Conservation (phyloP, 345 rosid species). For the Rhodamnia argentea region DNA sequence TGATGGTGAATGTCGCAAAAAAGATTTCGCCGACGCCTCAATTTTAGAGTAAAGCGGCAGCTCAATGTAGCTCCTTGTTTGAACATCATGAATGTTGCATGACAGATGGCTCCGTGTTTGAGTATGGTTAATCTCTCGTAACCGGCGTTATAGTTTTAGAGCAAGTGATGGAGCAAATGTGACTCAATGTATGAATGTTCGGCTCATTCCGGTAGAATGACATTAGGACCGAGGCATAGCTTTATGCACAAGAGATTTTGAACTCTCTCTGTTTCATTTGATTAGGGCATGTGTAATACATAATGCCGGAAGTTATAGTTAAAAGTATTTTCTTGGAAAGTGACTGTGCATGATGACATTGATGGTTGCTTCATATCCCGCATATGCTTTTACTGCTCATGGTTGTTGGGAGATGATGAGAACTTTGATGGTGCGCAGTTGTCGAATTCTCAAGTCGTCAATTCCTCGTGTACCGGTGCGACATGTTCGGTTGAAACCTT, state of each 20-base stretch:
- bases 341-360: background rate
- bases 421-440: background rate
- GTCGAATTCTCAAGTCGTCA: background rate
- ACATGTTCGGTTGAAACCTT: no score
- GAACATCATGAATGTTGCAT: background rate
- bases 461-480: background rate
- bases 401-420: background rate
- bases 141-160: background rate
- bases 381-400: background rate
- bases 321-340: background rate
- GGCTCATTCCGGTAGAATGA: background rate
- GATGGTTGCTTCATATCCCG: background rate
- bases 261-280: background rate
- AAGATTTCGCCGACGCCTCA: background rate
- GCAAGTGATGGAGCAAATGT: background rate
- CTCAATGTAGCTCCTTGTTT: background rate
- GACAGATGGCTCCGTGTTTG: no score
- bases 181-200: background rate
- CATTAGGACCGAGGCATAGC: background rate
- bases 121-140: background rate
- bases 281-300: background rate
- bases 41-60: background rate
- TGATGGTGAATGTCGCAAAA: background rate
- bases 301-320: background rate
- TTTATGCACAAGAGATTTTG: background rate